Base-by-base conservation (phyloP, 2,329 filamentous ascomycete species). In the Delphinella strobiligena region DNA sequence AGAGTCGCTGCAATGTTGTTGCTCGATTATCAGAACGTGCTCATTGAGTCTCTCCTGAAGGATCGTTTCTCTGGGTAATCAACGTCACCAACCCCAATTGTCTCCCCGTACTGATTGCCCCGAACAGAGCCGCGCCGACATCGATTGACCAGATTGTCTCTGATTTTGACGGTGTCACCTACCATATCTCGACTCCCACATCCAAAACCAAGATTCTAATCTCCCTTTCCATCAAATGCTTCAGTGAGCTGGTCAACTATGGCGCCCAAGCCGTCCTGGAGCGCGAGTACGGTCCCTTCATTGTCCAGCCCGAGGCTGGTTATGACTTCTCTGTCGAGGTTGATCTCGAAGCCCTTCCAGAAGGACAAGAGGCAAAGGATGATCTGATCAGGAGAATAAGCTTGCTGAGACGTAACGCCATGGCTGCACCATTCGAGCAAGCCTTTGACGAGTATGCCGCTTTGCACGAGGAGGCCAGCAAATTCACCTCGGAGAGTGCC, bases 101-200 rank as follows among this genome's bases (percentile, higher is more conserved):
- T 33, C 29, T 19, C 11, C 33, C 22, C 9, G 10, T 18, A 49
- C 57, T 62, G 48, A 62, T 54, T 46, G 44, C 36, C n/a, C 44
- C 45, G 24, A 24, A 48, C 56, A 95, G 89, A 65, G 82, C 82
- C 61, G 68, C 85, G 51, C 86, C 87, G 43, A 75, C 78, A 44
- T 86, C 84, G 52, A 94, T 99, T 61, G 93, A 98, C 66, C 91
- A 99, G 69, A 86, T 93, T 47, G 86, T 95, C 47, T 96, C 89
- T 60, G 91, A 99, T 67, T 99, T 99, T 59, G 93, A 98, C 66
- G 89, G 89, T 59, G 91, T 96, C 53, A 93, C 84, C 51, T 99
- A 96, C 67, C 91, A 98, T 64, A 88, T 98, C 57, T 96, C 89
- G 29, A 98, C 91, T 1, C 91, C 89, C 43, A 87, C 94, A 62